These are phyloP conservation scores for Rhizopogon sp. DNA, from an alignment of 768 basidiomycete genomes.

Conservation along the genomic window DNA sequence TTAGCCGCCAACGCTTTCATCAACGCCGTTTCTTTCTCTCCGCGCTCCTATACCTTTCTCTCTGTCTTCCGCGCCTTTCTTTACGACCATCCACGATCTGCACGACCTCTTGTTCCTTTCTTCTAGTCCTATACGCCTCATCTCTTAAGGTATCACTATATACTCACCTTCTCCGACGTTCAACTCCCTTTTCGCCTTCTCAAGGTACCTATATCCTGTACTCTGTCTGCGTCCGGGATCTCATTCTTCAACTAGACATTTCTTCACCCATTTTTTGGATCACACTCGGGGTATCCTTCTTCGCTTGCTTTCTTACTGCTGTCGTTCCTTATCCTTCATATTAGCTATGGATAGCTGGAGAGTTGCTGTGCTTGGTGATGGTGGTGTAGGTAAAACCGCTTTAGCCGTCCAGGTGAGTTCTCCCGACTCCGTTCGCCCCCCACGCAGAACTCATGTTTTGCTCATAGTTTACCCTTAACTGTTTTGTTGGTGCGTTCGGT, in stretches of 20 bases:
- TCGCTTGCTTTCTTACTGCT: conserved; percentile 10
- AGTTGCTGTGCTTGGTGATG: conserved; percentile 93
- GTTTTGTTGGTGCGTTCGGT: conserved; percentile 79
- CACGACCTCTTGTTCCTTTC: conserved; percentile 54
- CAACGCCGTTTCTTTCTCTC: conserved; percentile 28
- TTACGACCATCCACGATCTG: conserved; percentile 66
- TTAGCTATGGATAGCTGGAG: conserved; percentile 88
- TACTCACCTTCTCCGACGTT: conserved; percentile 23
- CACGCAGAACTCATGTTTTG: conserved; percentile 9
- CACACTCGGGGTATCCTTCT: conserved; percentile 13
- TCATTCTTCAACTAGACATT: conserved; percentile 14
- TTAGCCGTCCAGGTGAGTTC: conserved; percentile 83
- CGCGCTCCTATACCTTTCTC: conserved; percentile 16
- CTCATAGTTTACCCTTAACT: conserved; percentile 85
- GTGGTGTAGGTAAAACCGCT: conserved; percentile 96
- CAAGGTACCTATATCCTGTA: conserved; percentile 3
- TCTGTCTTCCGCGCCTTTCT: conserved; percentile 30
- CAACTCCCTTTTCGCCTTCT: conserved; percentile 12
- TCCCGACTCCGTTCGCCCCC: neutral
- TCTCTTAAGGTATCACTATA: conserved; percentile 24
- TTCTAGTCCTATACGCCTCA: conserved; percentile 26
- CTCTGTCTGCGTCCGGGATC: neutral
- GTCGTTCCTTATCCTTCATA: conserved; percentile 8
- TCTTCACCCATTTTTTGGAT: conserved; percentile 23
- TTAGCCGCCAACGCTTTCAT: conserved; percentile 26